Conservation (phyloP, 1,139 yeast species). For the Yamadazyma mexicana region DNA sequence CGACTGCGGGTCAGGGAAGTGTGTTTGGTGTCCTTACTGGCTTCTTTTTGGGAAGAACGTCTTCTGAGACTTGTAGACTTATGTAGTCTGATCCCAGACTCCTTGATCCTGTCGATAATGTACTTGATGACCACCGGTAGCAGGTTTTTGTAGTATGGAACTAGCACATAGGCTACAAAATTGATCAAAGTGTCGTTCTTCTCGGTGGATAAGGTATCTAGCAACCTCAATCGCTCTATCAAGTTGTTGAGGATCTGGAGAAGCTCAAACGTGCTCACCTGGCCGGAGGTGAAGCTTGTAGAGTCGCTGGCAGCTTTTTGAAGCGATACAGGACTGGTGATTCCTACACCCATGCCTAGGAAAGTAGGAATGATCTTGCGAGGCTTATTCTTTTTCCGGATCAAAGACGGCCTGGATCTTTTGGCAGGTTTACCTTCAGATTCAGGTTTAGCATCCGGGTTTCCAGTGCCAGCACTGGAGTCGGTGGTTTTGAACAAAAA, state of each 20-base stretch:
- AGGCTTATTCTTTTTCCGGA: constrained; percentile 31
- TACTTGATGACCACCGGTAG: constrained; percentile 48
- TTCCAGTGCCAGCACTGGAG: no score
- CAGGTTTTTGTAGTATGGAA: constrained; percentile 54
- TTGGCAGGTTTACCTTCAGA: constrained; percentile 10
- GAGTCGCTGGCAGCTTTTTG: not conserved
- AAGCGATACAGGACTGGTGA: not conserved
- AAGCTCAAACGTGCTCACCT: not conserved
- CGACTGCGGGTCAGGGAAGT: not conserved
- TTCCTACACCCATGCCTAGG: constrained; percentile 38
- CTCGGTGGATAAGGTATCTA: constrained; percentile 49
- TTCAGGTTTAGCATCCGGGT: no score
- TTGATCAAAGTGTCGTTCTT: constrained; percentile 40
- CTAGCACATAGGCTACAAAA: constrained; percentile 52
- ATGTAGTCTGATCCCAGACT: constrained; percentile 39
- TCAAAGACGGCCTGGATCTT: constrained; percentile 31
- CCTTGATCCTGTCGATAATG: constrained; percentile 51
- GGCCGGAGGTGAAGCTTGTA: not conserved
- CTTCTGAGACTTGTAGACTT: constrained; percentile 2
- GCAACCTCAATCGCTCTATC: constrained; percentile 54
- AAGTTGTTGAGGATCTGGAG: constrained; percentile 37
- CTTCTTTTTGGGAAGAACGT: constrained; percentile 1
- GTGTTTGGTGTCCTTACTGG: not conserved
- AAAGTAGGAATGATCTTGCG: constrained; percentile 41
- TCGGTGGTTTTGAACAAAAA: constrained; percentile 20